These are phyloP conservation scores for Batkoa obscura DNA, from an alignment of 371 early-diverging fungal species.

Conservation along the genomic window DNA sequence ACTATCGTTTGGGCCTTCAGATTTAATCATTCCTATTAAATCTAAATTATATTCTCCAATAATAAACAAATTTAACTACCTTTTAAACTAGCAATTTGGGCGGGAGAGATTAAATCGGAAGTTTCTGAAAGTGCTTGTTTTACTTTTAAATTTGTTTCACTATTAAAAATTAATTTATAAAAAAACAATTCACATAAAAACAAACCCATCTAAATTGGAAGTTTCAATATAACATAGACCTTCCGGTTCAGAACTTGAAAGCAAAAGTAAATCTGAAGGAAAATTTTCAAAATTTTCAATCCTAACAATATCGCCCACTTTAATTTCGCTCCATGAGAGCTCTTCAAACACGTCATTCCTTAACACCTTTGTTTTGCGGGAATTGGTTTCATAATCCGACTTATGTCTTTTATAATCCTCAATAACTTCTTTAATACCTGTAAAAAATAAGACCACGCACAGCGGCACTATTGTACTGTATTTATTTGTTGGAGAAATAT, in stretches of 20 bases:
- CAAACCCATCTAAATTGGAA: slow-evolving; percentile 80
- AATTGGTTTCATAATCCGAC: slow-evolving; percentile 59
- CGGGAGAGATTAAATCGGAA: slow-evolving; percentile 31
- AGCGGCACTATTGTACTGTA: slow-evolving; percentile 88
- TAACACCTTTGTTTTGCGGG: slow-evolving; percentile 44
- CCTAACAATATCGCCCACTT: slow-evolving; percentile 81
- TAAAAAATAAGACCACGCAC: slow-evolving; percentile 67
- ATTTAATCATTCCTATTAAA: slow-evolving; percentile 26
- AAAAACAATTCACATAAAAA: not conserved
- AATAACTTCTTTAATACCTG: slow-evolving; percentile 89
- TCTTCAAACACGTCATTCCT: slow-evolving; percentile 37
- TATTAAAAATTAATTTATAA: slow-evolving; percentile 9
- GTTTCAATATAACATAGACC: slow-evolving; percentile 90
- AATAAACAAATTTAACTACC: slow-evolving; percentile 12
- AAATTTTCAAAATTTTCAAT: slow-evolving; percentile 71
- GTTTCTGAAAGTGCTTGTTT: slow-evolving; percentile 68
- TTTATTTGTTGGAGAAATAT: slow-evolving; percentile 64
- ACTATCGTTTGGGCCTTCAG: slow-evolving; percentile 73
- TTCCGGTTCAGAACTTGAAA: slow-evolving; percentile 73
- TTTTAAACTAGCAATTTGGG: slow-evolving; percentile 29
- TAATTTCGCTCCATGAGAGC: slow-evolving; percentile 50
- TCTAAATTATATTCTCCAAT: no score
- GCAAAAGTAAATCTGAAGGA: slow-evolving; percentile 77
- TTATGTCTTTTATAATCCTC: slow-evolving; percentile 87
- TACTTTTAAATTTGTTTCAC: slow-evolving; percentile 85